Percentiles rank a stretch among this genome's conserved stretches.
Evolutionary conservation across 306 rosid genomes (phyloP).

Genomic region (Casuarina glauca): DNA sequence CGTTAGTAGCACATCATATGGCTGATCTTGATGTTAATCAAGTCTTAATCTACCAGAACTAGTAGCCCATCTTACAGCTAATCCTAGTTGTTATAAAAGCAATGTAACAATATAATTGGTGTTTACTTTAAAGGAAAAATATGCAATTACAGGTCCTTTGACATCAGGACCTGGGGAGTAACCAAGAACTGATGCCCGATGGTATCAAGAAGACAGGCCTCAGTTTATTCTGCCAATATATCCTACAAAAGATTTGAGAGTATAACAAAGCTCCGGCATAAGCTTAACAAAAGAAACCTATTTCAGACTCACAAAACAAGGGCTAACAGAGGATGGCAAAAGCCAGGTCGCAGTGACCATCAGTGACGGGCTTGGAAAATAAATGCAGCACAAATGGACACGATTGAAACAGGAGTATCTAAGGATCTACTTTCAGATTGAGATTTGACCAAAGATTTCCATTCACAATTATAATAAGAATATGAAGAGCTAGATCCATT

Average conservation of each 20-base stretch:
- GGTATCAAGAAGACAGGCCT: not conserved
- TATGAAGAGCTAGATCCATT: not conserved
- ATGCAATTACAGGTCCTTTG: not conserved
- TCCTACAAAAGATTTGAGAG: not conserved
- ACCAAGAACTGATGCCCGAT: not conserved
- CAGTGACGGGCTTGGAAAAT: not conserved
- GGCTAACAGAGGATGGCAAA: not conserved
- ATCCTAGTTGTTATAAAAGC: not conserved
- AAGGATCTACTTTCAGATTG: not conserved
- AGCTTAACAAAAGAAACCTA: not conserved
- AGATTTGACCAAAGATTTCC: not conserved
- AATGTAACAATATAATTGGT: not conserved
- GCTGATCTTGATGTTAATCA: not conserved
- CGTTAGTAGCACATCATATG: not conserved
- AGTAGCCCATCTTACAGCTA: not conserved
- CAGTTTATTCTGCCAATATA: slow-evolving; percentile 7
- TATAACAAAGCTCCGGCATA: not conserved
- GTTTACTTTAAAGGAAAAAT: not conserved
- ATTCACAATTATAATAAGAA: not conserved
- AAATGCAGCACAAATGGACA: not conserved
- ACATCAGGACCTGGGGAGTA: not conserved
- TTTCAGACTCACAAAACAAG: not conserved
- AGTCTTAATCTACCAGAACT: not conserved
- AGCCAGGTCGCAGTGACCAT: not conserved
- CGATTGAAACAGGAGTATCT: not conserved